A percentile compares a stretch with the other conserved stretches of the same genome.
phyloP scores from a whole-genome alignment of 2,329 filamentous ascomycete species.

The Monilinia aucupariae region DNA sequence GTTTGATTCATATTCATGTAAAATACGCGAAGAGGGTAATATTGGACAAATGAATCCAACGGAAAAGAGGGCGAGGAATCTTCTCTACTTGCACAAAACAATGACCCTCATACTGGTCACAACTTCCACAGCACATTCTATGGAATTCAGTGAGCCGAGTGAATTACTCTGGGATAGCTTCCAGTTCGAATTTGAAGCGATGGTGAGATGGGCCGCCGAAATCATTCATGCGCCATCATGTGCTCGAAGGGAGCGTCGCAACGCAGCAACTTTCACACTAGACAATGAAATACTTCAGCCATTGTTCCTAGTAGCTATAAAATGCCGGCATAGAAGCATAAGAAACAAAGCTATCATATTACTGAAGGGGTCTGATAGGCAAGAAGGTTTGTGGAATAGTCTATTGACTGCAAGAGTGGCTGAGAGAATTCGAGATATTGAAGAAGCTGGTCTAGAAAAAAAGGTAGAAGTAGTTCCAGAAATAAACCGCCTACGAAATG shows the following conservation, averaged over 20 bases:
- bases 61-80: neutral
- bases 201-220: constrained; percentile 12
- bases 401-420: constrained; percentile 15
- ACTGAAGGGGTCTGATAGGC: constrained; percentile 50
- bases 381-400: constrained; percentile 61
- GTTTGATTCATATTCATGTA: neutral
- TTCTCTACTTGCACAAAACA: constrained; percentile 3
- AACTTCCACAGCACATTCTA: neutral
- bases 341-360: constrained; percentile 57
- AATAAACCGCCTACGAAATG: neutral
- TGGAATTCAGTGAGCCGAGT: neutral
- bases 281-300: constrained; percentile 58
- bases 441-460: constrained; percentile 16
- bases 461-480: too few relatives aligned
- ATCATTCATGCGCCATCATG: constrained; percentile 2
- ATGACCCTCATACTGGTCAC: constrained; percentile 8
- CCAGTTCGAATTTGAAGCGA: constrained; percentile 1
- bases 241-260: neutral
- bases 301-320: constrained; percentile 57
- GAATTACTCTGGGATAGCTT: constrained; percentile 19
- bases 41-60: neutral
- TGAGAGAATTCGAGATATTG: constrained; percentile 18
- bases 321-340: constrained; percentile 51
- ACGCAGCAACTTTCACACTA: constrained; percentile 44
- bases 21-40: neutral